phyloP scores from a whole-genome alignment of 495 filamentous ascomycete genomes.

The Hyaloscypha variabilis region DNA sequence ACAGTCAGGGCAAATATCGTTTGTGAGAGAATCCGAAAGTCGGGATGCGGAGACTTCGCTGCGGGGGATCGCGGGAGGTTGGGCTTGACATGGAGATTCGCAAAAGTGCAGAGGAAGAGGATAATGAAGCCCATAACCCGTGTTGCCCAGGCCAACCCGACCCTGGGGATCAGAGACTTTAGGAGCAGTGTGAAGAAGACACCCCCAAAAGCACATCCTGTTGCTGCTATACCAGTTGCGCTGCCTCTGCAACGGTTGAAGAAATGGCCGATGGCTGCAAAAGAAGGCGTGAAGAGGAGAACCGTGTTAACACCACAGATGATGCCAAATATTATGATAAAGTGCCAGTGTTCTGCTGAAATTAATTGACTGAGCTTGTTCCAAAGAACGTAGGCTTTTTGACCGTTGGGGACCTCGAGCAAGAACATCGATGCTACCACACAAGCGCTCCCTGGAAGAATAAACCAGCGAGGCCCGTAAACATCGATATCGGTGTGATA shows the following conservation, averaged over 20 bases:
- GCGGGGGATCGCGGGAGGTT: slow-evolving; percentile 45
- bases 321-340: slow-evolving; percentile 80
- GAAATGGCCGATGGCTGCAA: slow-evolving; percentile 78
- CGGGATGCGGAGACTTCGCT: slow-evolving; percentile 47
- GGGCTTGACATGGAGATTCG: slow-evolving; percentile 58
- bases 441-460: slow-evolving; percentile 51
- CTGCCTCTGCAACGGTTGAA: slow-evolving; percentile 75
- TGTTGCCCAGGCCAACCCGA: slow-evolving; percentile 73
- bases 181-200: slow-evolving; percentile 73
- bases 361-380: neutral
- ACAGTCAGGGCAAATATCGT: slow-evolving; percentile 53
- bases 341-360: slow-evolving; percentile 73
- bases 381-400: neutral
- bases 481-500: slow-evolving; percentile 66
- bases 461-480: slow-evolving; percentile 54
- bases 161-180: slow-evolving; percentile 53
- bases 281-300: slow-evolving; percentile 80
- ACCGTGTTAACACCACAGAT: slow-evolving; percentile 75
- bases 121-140: slow-evolving; percentile 69
- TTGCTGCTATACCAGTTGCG: slow-evolving; percentile 79
- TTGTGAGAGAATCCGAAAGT: slow-evolving; percentile 53
- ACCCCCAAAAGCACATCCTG: slow-evolving; percentile 76
- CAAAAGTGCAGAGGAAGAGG: slow-evolving; percentile 51
- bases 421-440: slow-evolving; percentile 55
- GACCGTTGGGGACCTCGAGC: slow-evolving; percentile 38